Evolutionary conservation across 192 early-diverging fungal genomes (phyloP).

Genomic region (Coemansia sp.): DNA sequence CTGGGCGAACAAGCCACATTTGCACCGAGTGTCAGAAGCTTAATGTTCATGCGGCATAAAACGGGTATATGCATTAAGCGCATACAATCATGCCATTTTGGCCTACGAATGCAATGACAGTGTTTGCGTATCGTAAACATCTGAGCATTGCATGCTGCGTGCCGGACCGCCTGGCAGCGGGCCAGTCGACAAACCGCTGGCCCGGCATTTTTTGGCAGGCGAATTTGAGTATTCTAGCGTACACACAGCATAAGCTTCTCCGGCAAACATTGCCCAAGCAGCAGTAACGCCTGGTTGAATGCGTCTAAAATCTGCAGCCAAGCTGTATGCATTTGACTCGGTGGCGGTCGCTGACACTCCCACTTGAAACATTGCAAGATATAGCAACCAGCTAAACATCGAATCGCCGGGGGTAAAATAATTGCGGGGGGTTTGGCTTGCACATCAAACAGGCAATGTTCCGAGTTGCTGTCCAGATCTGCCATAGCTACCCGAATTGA

Average conservation of each 20-base stretch:
- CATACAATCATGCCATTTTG: neutral
- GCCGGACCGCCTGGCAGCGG: neutral
- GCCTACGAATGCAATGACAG: neutral
- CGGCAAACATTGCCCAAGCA: neutral
- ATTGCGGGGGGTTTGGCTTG: neutral
- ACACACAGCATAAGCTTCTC: neutral
- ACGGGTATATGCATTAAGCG: neutral
- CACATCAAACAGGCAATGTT: neutral
- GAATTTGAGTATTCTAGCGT: neutral
- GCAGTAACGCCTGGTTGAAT: neutral
- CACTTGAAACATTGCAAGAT: neutral
- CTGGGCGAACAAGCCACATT: neutral
- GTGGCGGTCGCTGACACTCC: neutral
- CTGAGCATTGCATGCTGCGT: neutral
- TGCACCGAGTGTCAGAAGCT: neutral
- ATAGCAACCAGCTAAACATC: neutral
- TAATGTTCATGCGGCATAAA: neutral
- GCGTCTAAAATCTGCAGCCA: neutral
- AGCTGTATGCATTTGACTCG: neutral
- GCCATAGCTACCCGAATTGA: neutral
- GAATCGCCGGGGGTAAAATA: too few relatives aligned
- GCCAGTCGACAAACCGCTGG: neutral
- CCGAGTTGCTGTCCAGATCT: neutral
- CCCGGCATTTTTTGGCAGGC: neutral
- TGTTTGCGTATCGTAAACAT: neutral